Percentiles rank a stretch among this genome's conserved stretches.
Conservation (phyloP, 495 filamentous ascomycete species). For the Cercophora sp. region DNA sequence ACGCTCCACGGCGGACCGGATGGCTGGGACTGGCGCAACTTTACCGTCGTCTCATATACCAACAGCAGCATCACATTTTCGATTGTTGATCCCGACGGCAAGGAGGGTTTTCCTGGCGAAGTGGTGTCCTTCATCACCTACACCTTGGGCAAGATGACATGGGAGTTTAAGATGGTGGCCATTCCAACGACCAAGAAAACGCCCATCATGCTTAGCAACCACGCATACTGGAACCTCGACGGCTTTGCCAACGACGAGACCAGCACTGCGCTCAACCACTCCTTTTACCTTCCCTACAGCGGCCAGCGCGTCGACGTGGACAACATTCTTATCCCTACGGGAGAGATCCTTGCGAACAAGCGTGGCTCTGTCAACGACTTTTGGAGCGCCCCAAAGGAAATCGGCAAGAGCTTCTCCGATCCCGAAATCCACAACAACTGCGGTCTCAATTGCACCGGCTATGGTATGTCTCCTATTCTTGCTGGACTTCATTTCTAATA, state of each 20-base stretch:
- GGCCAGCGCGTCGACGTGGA: slow-evolving; percentile 69
- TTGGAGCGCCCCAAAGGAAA: slow-evolving; percentile 64
- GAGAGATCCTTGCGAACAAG: slow-evolving; percentile 62
- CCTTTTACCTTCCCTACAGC: slow-evolving; percentile 66
- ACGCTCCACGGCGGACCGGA: slow-evolving; percentile 79
- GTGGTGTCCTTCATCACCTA: slow-evolving; percentile 76
- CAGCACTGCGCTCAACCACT: slow-evolving; percentile 63
- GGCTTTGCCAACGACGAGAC: slow-evolving; percentile 65
- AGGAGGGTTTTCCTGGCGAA: slow-evolving; percentile 76
- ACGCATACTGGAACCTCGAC: slow-evolving; percentile 86
- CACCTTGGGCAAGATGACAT: slow-evolving; percentile 47
- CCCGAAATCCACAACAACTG: slow-evolving; percentile 57
- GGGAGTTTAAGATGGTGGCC: slow-evolving; percentile 54
- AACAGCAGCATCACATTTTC: slow-evolving; percentile 72
- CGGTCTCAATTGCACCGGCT: slow-evolving; percentile 70
- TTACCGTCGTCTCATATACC: slow-evolving; percentile 66
- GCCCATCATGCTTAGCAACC: slow-evolving; percentile 62
- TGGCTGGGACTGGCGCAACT: slow-evolving; percentile 81
- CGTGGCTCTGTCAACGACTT: slow-evolving; percentile 68
- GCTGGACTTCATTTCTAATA: neutral
- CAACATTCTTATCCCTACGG: slow-evolving; percentile 72
- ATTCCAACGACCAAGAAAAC: slow-evolving; percentile 55
- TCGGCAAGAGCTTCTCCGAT: slow-evolving; percentile 62
- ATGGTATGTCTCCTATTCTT: slow-evolving; percentile 48
- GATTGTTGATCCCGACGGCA: slow-evolving; percentile 65